Evolutionary conservation across 257 asterid species (phyloP).

Genomic region (Lavandula angustifolia): DNA sequence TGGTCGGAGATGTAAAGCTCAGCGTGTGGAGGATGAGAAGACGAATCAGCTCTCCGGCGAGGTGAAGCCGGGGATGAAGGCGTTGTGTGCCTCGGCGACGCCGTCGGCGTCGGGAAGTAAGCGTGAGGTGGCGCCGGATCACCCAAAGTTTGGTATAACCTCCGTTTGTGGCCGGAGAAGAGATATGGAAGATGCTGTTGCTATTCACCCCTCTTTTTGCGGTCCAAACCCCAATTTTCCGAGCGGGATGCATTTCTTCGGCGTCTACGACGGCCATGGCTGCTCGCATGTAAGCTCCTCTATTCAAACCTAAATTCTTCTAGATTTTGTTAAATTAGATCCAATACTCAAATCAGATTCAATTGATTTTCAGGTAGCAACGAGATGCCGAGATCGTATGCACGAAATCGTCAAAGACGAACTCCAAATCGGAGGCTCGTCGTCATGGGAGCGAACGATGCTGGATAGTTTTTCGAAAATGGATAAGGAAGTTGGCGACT

Average conservation of each 20-base stretch:
- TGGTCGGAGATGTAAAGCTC: conserved; percentile 16
- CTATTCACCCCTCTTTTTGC: conserved; percentile 55
- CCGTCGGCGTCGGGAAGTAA: conserved; percentile 11
- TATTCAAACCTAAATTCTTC: background rate
- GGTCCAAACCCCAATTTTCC: conserved; percentile 20
- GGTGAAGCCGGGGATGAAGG: conserved; percentile 6
- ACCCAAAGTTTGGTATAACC: conserved; percentile 61
- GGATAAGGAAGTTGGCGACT: conserved; percentile 72
- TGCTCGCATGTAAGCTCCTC: conserved; percentile 78
- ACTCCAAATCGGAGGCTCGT: conserved; percentile 38
- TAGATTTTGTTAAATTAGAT: background rate
- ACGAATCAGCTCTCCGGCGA: conserved; percentile 14
- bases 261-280: conserved; percentile 97
- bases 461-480: conserved; percentile 56
- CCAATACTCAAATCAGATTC: background rate
- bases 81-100: conserved; percentile 11
- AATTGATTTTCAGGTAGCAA: conserved; percentile 65
- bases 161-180: conserved; percentile 87
- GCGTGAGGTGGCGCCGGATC: conserved; percentile 18
- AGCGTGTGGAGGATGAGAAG: conserved; percentile 10
- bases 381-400: conserved; percentile 80
- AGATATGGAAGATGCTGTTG: conserved; percentile 93
- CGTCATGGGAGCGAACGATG: conserved; percentile 68
- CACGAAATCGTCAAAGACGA: conserved; percentile 81
- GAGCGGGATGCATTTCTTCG: conserved; percentile 56